Evolutionary conservation across 257 asterid genomes (phyloP).

Genomic region (Solanum neorickii): DNA sequence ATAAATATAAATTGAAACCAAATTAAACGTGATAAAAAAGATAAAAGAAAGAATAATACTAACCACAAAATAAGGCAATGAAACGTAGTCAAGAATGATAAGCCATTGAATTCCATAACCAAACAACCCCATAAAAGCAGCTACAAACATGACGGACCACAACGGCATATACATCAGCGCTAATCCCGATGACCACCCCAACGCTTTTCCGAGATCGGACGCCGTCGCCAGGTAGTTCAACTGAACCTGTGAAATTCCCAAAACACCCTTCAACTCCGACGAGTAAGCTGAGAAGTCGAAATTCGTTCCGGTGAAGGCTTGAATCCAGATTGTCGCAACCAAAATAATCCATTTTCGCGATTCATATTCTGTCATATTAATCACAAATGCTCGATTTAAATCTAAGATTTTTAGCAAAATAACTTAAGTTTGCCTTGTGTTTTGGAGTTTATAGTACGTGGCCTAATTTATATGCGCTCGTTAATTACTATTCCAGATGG

Average conservation of each 20-base stretch:
- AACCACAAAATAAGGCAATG: constrained; percentile 75
- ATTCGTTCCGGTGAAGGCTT: constrained; percentile 86
- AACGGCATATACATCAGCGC: constrained; percentile 59
- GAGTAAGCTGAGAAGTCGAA: constrained; percentile 90
- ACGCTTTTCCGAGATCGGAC: constrained; percentile 77
- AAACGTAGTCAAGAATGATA: constrained; percentile 26
- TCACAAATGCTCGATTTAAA: background rate
- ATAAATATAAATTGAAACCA: too few relatives aligned
- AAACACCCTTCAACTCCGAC: constrained; percentile 53
- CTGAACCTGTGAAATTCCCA: constrained; percentile 76
- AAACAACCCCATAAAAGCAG: constrained; percentile 67
- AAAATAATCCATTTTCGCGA: constrained; percentile 82
- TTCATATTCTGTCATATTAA: constrained; percentile 28
- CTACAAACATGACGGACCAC: constrained; percentile 62
- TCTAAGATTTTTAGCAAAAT: background rate
- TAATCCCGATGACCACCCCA: constrained; percentile 91
- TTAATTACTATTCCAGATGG: background rate
- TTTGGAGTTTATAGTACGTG: constrained; percentile 26
- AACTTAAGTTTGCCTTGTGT: background rate
- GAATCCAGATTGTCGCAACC: constrained; percentile 76
- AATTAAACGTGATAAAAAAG: too few relatives aligned
- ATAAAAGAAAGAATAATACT: constrained; percentile 13
- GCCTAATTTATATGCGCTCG: constrained; percentile 21
- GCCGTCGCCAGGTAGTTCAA: constrained; percentile 84
- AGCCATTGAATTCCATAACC: constrained; percentile 93